These are phyloP conservation scores for Leptographium flavum DNA, from an alignment of 2,329 filamentous ascomycete species.

Conservation along the genomic window DNA sequence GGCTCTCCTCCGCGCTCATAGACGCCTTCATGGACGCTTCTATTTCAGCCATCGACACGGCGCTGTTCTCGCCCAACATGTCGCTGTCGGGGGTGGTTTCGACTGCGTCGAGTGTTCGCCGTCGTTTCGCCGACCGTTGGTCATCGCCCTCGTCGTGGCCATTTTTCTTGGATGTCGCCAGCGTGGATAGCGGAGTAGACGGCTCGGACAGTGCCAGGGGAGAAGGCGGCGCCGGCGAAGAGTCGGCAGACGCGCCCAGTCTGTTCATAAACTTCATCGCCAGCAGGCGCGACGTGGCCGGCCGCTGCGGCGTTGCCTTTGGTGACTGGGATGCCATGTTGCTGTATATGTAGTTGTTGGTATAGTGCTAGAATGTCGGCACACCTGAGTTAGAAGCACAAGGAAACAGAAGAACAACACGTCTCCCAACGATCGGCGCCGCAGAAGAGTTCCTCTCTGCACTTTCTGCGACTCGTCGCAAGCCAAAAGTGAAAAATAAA, in stretches of 20 bases:
- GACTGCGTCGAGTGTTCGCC: slow-evolving; percentile 25
- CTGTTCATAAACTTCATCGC: slow-evolving; percentile 99
- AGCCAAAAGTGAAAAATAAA: neutral
- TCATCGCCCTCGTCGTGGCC: neutral
- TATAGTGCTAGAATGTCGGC: no score
- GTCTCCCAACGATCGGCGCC: no score
- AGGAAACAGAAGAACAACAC: no score
- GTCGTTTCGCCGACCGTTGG: slow-evolving; percentile 45
- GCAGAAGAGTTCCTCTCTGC: no score
- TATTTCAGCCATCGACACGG: slow-evolving; percentile 30
- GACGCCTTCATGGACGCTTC: slow-evolving; percentile 50
- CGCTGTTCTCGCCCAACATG: slow-evolving; percentile 9
- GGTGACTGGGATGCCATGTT: slow-evolving; percentile 6
- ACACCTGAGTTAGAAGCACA: no score
- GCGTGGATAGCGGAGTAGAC: slow-evolving; percentile 27
- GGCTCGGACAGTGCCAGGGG: slow-evolving; percentile 17
- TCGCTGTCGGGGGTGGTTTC: no score
- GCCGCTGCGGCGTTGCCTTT: slow-evolving; percentile 17
- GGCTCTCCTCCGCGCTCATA: slow-evolving; percentile 51
- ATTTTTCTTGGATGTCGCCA: no score
- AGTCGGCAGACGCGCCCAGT: slow-evolving; percentile 40
- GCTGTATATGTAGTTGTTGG: no score
- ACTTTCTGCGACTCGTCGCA: no score
- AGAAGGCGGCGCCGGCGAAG: slow-evolving; percentile 10
- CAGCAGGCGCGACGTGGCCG: slow-evolving; percentile 70